Evolutionary conservation across 805 yeast genomes (phyloP), one percentile per base, ranked within the genome.

Genomic region (Maudiozyma barnettii): DNA sequence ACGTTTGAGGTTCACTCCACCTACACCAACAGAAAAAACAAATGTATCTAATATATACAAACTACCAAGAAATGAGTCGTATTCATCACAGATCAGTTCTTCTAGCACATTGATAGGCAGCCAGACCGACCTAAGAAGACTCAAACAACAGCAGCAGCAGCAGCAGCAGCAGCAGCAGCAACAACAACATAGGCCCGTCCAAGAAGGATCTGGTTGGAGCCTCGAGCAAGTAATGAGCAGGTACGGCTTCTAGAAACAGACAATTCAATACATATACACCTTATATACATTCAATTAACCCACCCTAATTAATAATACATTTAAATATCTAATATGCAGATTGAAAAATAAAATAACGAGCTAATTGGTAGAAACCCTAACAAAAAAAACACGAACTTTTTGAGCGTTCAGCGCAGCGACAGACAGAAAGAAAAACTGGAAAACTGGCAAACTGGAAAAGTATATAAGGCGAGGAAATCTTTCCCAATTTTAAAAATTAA

Each of bases 391-490:
- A n/a, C n/a, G n/a, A n/a, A n/a, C n/a, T n/a, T n/a, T n/a, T n/a
- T n/a, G n/a, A n/a, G n/a, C n/a, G n/a, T n/a, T n/a, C n/a, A n/a
- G n/a, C n/a, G n/a, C n/a, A n/a, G n/a, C n/a, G n/a, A n/a, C n/a
- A n/a, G n/a, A n/a, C n/a, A n/a, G n/a, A n/a, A n/a, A n/a, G n/a
- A n/a, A n/a, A n/a, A n/a, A n/a, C n/a, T n/a, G n/a, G n/a, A n/a
- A n/a, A n/a, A n/a, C n/a, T 12, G 8, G 30, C 30, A 26, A 26
- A 23, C 26, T n/a, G 30, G 10, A 26, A 26, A 26, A 3, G 30
- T 26, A 26, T 26, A 26, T 26, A 76, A 22, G 79, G 79, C 53
- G 73, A 74, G 26, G 96, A 89, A 57, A 73, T 90, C n/a, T n/a
- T n/a, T n/a, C n/a, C n/a, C n/a, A n/a, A n/a, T n/a, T n/a, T n/a